Base-by-base conservation (phyloP, 805 yeast species). In the Lachancea waltii region DNA sequence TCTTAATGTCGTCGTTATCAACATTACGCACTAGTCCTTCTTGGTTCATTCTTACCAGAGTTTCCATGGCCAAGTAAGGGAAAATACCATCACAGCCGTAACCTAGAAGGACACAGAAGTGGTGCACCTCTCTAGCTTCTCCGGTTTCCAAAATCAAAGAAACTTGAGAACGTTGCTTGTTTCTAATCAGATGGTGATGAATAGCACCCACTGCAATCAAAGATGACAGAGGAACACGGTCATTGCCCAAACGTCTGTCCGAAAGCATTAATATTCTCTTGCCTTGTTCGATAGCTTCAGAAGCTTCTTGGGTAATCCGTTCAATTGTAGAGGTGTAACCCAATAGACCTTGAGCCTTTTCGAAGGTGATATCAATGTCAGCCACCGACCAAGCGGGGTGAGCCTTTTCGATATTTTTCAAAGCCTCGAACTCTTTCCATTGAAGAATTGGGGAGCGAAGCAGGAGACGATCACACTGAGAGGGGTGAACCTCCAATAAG, bases 91-190 rank as follows among this genome's bases (percentile, higher is more conserved):
- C 98, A 46, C 90, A 95, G 72, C 98, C 98, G 62, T 92, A 92
- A 50, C 98, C 97, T 21, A 90, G 76, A 49, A 90, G 70, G 51
- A 87, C 87, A 69, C 96, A 86, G 63, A 87, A 78, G 67, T 90
- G 97, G 62, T 90, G 98, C 29, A 90, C 94, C 66, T 92, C 98
- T 61, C 95, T 81, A 11, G 97, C 97, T 67, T 90, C 98, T 36
- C 94, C 97, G 30, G 97, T 80, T 69, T 90, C 97, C 43, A 90
- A 73, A 44, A 90, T 68, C 46, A 90, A 66, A 3, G 97, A 97
- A 44, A 89, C 96, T 60, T 85, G 84, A 21, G 97, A 85, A 64
- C 98, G 87, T 65, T 85, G 95, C 68, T 89, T 92, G 60, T 87
- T 92, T 65, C 95, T 77, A 44, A 90, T 95, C 62, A 92, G 73